Base-by-base conservation (phyloP, 2,329 filamentous ascomycete species). In the Fusarium tanahbumbuense region DNA sequence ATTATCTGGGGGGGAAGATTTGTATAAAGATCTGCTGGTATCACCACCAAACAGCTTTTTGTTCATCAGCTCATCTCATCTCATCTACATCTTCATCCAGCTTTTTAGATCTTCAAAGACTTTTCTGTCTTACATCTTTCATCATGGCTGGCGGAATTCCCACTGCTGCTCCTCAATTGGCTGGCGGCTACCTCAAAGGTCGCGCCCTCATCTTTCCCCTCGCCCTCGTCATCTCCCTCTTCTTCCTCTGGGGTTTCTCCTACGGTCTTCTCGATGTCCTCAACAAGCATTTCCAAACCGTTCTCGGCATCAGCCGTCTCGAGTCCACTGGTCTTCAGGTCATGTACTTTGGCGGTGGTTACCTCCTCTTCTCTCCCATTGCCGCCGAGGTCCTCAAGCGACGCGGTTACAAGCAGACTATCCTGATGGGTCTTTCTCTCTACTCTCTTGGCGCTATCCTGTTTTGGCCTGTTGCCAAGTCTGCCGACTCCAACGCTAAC, bases 391-490 rank as follows among this genome's bases (percentile, higher is more conserved):
- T 92, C 70, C 84, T 92, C 12, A 87, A 89, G 60, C 85, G 84
- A 62, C 90, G 84, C 67, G 89, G 90, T 34, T 92, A 91, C 78
- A 86, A 88, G 58, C 85, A 85, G 62, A 90, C 89, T 27, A 92
- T 92, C 78, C 89, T 92, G 73, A 85, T 87, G 71, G 89, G 92
- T 41, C 83, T 93, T 5, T 82, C 80, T 56, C 85, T 93, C 47
- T 92, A 93, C 79, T 89, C 88, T 6, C 70, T 88, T 23, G 87
- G 87, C 16, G 86, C 85, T 18, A 78, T 88, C 28, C 86, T 85
- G 59, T 83, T 85, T 6, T 86, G 84, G 71, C 85, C 89, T 66
- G 84, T 86, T 60, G 85, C 87, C 40, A 83, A 86, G 53, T 91
- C 88, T 28, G 72, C 72, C 30, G 68, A 72, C 46, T 50, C 47